These are phyloP conservation scores for Tranzscheliella williamsii DNA, from an alignment of 1,284 basidiomycete genomes.

Conservation along the genomic window DNA sequence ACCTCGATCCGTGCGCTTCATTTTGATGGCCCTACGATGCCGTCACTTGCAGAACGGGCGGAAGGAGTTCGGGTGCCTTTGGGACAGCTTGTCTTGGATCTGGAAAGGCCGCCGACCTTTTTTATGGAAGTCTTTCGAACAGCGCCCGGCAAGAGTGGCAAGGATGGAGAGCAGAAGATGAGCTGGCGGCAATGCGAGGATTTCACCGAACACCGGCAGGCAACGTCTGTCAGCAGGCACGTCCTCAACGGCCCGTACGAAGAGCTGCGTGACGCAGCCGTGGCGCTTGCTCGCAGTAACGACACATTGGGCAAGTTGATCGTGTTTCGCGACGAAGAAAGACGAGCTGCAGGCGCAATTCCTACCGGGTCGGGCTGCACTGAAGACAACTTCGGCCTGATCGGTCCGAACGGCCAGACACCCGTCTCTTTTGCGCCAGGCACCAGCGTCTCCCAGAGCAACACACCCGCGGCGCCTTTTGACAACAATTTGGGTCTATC, in stretches of 20 bases:
- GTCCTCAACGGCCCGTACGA: constrained; percentile 47
- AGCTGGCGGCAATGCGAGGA: constrained; percentile 55
- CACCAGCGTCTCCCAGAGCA: neutral
- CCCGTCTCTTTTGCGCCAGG: neutral
- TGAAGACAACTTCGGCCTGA: constrained; percentile 29
- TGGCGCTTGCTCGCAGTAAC: constrained; percentile 22
- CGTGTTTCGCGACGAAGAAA: constrained; percentile 15
- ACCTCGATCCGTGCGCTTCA: constrained; percentile 28
- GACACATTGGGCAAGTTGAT: constrained; percentile 21
- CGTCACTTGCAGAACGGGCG: constrained; percentile 33
- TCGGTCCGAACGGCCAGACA: neutral
- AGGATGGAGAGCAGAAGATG: constrained; percentile 16
- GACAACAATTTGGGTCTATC: neutral
- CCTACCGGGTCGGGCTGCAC: constrained; percentile 15
- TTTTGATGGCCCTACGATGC: constrained; percentile 28
- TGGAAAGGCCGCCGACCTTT: constrained; percentile 47
- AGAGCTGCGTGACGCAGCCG: constrained; percentile 36
- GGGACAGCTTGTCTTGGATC: constrained; percentile 40
- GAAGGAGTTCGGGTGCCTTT: constrained; percentile 39
- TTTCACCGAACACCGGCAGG: constrained; percentile 52
- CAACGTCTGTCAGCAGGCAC: constrained; percentile 36
- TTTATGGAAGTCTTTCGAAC: constrained; percentile 54
- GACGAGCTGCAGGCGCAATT: constrained; percentile 12
- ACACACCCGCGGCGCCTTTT: neutral
- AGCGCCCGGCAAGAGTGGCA: constrained; percentile 15